These are phyloP conservation scores for Xanthoconium purpureum DNA, from an alignment of 768 basidiomycete genomes.

Conservation along the genomic window DNA sequence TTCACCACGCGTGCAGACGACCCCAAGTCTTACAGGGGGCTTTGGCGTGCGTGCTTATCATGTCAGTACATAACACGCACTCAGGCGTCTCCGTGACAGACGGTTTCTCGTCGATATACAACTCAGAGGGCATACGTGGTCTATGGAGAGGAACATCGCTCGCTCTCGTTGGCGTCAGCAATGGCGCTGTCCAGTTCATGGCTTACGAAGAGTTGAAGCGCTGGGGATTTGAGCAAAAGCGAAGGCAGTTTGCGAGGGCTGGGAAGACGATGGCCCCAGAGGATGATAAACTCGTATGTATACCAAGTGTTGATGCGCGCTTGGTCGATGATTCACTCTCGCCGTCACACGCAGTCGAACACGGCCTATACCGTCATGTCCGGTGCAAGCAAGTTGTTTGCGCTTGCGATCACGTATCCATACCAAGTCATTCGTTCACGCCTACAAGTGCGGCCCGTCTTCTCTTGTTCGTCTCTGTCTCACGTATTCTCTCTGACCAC, in stretches of 20 bases:
- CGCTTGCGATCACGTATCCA: constrained; percentile 86
- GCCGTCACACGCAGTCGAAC: constrained; percentile 62
- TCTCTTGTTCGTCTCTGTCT: neutral
- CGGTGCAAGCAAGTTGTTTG: constrained; percentile 82
- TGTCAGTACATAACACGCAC: neutral
- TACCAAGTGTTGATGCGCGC: neutral
- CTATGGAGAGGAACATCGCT: constrained; percentile 86
- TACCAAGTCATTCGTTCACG: constrained; percentile 96
- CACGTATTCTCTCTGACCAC: neutral
- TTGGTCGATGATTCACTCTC: neutral
- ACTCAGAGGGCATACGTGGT: constrained; percentile 72
- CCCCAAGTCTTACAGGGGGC: constrained; percentile 71
- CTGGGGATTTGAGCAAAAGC: constrained; percentile 81
- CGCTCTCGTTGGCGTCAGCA: constrained; percentile 89
- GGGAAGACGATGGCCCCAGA: constrained; percentile 67
- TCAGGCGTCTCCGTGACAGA: constrained; percentile 36
- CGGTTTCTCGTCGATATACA: constrained; percentile 69
- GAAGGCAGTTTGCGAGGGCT: constrained; percentile 53
- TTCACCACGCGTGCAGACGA: constrained; percentile 75
- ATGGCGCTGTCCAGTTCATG: constrained; percentile 95
- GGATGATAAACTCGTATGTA: constrained; percentile 82
- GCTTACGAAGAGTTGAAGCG: constrained; percentile 94
- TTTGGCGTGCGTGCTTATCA: constrained; percentile 51
- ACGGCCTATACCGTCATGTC: constrained; percentile 89
- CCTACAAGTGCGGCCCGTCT: constrained; percentile 62